A percentile compares a stretch with the other conserved stretches of the same genome.
Evolutionary conservation across 2,329 filamentous ascomycete species (phyloP).

Genomic region (Verticillium dahliae): DNA sequence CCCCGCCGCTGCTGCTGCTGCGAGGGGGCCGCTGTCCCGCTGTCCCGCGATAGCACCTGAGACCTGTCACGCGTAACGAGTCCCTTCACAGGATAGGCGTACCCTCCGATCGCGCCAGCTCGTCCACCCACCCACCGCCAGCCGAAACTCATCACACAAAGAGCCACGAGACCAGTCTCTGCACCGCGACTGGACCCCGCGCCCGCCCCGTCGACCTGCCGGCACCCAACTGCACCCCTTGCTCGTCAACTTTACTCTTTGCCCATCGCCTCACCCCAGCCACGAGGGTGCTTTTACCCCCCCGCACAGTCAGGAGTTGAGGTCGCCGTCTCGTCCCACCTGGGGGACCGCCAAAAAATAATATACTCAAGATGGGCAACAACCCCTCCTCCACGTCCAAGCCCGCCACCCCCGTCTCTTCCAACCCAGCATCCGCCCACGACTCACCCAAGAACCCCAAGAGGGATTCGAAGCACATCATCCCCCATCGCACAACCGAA

Average conservation of each 20-base stretch:
- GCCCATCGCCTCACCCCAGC: background rate
- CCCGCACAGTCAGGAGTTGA: background rate
- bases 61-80: background rate
- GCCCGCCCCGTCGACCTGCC: background rate
- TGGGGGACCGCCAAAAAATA: background rate
- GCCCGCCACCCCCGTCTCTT: constrained; percentile 21
- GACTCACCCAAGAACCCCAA: constrained; percentile 18
- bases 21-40: background rate
- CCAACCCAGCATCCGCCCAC: constrained; percentile 19
- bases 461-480: constrained; percentile 44
- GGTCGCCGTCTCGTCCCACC: background rate
- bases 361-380: constrained; percentile 24
- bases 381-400: constrained; percentile 25
- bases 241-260: background rate
- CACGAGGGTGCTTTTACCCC: too few relatives aligned
- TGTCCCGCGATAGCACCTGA: background rate
- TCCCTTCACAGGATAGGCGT: background rate
- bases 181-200: background rate
- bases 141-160: background rate
- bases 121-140: background rate
- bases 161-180: background rate
- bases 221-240: background rate
- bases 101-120: background rate
- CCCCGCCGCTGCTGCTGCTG: background rate
- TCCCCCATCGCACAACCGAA: constrained; percentile 47